A percentile compares a stretch with the other conserved stretches of the same genome.
These are phyloP conservation scores for Papiliotrema terrestris DNA, from an alignment of 1,284 basidiomycete genomes.

Conservation along the genomic window DNA sequence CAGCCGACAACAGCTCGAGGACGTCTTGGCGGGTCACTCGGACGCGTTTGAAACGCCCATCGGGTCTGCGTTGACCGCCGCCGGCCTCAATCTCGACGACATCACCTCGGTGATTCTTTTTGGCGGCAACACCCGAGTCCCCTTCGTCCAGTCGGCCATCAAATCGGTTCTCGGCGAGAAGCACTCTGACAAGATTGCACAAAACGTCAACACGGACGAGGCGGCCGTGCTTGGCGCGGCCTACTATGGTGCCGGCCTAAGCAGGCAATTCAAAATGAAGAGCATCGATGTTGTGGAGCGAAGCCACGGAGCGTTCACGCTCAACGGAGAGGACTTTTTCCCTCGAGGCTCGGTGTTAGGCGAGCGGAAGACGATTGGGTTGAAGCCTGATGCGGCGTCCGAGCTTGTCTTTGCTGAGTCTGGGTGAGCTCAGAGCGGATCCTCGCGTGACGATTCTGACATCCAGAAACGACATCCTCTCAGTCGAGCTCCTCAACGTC, in stretches of 20 bases:
- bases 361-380: conserved; percentile 75
- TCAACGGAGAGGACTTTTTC: conserved; percentile 58
- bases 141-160: conserved; percentile 83
- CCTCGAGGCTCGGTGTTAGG: conserved; percentile 68
- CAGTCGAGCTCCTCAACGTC: conserved; percentile 31
- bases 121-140: conserved; percentile 84
- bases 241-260: conserved; percentile 84
- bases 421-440: conserved; percentile 36
- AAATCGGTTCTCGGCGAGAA: conserved; percentile 71
- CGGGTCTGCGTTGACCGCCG: conserved; percentile 65
- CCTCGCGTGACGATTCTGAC: background rate
- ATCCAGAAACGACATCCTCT: conserved; percentile 9
- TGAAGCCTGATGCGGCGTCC: conserved; percentile 77
- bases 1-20: conserved; percentile 75
- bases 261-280: conserved; percentile 93
- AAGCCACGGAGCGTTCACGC: conserved; percentile 57
- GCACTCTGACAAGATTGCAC: conserved; percentile 65
- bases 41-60: conserved; percentile 69
- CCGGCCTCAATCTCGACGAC: conserved; percentile 63
- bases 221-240: conserved; percentile 92
- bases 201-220: conserved; percentile 97
- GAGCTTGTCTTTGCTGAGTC: conserved; percentile 66
- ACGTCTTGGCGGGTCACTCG: conserved; percentile 57
- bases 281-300: conserved; percentile 81
- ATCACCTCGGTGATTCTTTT: conserved; percentile 85